Evolutionary conservation across 768 basidiomycete genomes (phyloP), one percentile per base, ranked within the genome.

Genomic region (Serendipita indica): DNA sequence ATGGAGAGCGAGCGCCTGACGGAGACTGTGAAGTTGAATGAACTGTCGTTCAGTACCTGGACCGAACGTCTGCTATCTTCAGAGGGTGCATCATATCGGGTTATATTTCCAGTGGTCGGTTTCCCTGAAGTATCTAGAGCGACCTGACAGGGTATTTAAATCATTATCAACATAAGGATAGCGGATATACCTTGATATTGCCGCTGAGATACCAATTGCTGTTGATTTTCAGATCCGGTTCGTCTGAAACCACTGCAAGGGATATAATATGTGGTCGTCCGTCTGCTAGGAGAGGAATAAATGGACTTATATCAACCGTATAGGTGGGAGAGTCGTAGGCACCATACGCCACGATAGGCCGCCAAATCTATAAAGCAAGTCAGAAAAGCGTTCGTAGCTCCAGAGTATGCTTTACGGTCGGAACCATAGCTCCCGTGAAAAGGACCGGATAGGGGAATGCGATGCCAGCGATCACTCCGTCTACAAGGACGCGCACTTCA

Each of bases 261-360:
- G 81, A 77, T 65, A 89, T 76, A 45, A 73, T 81, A 67, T 89
- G 89, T 20, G 80, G 72, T n/a, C 77, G 67, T 2, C 82, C 81
- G 59, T 86, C 84, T 0, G 80, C 75, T 33, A 89, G 74, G 18
- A 81, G 64, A 3, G 84, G 84, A 0, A 83, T 75, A 66, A 89
- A 89, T 1, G 86, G 84, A 5, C 86, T 87, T 57, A 87, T 68
- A 67, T 89, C 87, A 18, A 89, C 63, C 67, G 81, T 81, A 67
- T 88, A 89, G 1, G 82, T 85, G 1, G 87, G 86, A 12, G 86
- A 73, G 64, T 88, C 85, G 25, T 87, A 70, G 2, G 84, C 84
- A 7, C 85, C 83, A 60, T 86, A 88, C 0, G 86, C 79, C 0
- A 83, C 76, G 67, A 88, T 86, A 0, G 86, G 86, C 52, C 83